A percentile compares a stretch with the other conserved stretches of the same genome.
Conservation (phyloP, 1,284 basidiomycete genomes). For the Schizopora paradoxa region DNA sequence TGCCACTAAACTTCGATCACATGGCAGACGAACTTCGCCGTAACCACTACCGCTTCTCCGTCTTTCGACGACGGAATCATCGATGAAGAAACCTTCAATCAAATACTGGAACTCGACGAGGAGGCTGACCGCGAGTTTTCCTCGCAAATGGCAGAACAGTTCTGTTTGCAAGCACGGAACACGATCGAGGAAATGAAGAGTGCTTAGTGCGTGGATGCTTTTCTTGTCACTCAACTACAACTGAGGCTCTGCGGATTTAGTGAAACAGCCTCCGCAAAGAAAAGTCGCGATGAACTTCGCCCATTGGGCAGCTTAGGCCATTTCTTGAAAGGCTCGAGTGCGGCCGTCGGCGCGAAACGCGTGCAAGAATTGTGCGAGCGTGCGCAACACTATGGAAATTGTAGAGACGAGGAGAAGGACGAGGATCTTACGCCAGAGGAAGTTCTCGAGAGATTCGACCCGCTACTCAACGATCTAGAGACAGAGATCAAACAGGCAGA, state of each 20-base stretch:
- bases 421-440: conserved; percentile 46
- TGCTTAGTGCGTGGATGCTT: conserved; percentile 58
- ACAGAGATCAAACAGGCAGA: conserved; percentile 54
- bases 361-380: conserved; percentile 82
- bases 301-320: conserved; percentile 83
- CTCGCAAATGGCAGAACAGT: conserved; percentile 70
- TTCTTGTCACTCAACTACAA: conserved; percentile 12
- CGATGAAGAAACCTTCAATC: conserved; percentile 75
- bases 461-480: conserved; percentile 47
- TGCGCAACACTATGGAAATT: conserved; percentile 82
- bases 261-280: conserved; percentile 37
- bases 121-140: conserved; percentile 78
- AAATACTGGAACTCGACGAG: conserved; percentile 90
- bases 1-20: too few species aligned
- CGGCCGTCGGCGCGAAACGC: conserved; percentile 77
- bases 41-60: background rate
- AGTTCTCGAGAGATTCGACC: conserved; percentile 60
- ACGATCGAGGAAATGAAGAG: conserved; percentile 80
- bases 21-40: too few species aligned
- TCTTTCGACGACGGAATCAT: conserved; percentile 35
- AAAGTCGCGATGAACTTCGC: conserved; percentile 65
- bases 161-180: conserved; percentile 70
- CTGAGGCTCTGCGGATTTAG: conserved; percentile 18
- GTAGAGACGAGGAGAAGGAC: conserved; percentile 44
- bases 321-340: conserved; percentile 93